These are phyloP conservation scores for Cladosporium sp. DNA, from an alignment of 2,329 filamentous ascomycete genomes.

Conservation along the genomic window DNA sequence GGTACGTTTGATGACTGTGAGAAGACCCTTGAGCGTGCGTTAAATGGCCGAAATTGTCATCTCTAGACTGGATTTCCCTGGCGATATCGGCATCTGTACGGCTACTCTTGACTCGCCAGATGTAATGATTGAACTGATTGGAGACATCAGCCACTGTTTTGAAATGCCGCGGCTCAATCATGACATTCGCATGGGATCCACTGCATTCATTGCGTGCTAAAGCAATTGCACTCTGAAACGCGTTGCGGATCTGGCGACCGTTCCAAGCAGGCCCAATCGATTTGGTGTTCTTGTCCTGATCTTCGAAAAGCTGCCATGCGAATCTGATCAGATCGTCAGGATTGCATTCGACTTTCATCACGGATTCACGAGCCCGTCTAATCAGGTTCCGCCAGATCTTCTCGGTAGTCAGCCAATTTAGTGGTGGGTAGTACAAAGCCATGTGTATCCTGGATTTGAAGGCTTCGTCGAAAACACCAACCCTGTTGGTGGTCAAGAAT, in stretches of 20 bases:
- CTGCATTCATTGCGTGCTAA: conserved; percentile 21
- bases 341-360: background rate
- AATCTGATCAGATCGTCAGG: background rate
- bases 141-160: conserved; percentile 3
- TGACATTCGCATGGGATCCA: background rate
- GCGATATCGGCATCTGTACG: conserved; percentile 3
- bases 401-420: conserved; percentile 22
- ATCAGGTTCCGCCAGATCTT: conserved; percentile 24
- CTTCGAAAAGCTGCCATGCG: background rate
- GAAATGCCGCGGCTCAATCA: background rate
- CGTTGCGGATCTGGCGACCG: conserved; percentile 36
- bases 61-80: background rate
- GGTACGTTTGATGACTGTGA: background rate
- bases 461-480: conserved; percentile 32
- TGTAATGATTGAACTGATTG: conserved; percentile 1
- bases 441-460: conserved; percentile 34
- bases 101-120: conserved; percentile 2
- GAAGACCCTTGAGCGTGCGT: background rate
- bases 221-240: conserved; percentile 33
- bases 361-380: background rate
- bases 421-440: conserved; percentile 27
- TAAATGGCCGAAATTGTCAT: too few species aligned
- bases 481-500: conserved; percentile 38
- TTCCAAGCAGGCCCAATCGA: conserved; percentile 28
- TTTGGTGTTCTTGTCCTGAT: background rate